Base-by-base conservation (phyloP, 192 early-diverging fungal genomes). In the Kickxella alabastrina region DNA sequence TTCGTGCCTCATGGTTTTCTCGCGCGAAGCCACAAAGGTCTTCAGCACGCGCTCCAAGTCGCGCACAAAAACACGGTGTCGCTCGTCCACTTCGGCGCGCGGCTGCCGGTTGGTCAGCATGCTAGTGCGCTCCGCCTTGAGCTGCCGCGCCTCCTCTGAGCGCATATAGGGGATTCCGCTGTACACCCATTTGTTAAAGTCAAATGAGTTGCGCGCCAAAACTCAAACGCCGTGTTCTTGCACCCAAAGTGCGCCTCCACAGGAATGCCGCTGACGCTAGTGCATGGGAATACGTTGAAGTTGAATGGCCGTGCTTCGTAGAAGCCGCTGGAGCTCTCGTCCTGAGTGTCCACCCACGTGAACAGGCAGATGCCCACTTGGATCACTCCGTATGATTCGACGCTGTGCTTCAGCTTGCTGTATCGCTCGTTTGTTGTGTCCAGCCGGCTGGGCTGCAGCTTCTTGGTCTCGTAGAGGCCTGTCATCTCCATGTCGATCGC, bases 351-450 rank as follows among this genome's bases (percentile, higher is more conserved):
- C 13, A 66, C 59, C 81, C 87, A 91, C 6, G 79, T 85, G 62
- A 92, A 98, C 10, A 85, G 78, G 43, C 90, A 87, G 26, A 98
- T 59, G 0, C 95, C 95, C 21, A 86, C 84, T 66, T 98, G 95
- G 29, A 85, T 73, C 15, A 91, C 80, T 12, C 71, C 66, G 43
- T 78, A 85, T 3, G 68, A 32, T 28, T 72, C 50, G 14, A 83
- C 79, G 9, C 78, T 72, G 13, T 44, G 22, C n/a, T 59, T 47
- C n/a, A 78, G 49, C 69, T 84, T 83, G 10, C 50, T 62, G 44
- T 85, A 86, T 15, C 85, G 81, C 38, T 77, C 62, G 49, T 85
- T 68, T 10, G 48, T 42, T 14, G 75, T 63, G 63, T 87, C 85
- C 36, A 72, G 41, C 10, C 56, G 53, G 43, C 26, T 57, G 22